Evolutionary conservation across 225 moss, liverwort and hornwort genomes (phyloP), one percentile per base, ranked within the genome.

Genomic region (Asterella californica): DNA sequence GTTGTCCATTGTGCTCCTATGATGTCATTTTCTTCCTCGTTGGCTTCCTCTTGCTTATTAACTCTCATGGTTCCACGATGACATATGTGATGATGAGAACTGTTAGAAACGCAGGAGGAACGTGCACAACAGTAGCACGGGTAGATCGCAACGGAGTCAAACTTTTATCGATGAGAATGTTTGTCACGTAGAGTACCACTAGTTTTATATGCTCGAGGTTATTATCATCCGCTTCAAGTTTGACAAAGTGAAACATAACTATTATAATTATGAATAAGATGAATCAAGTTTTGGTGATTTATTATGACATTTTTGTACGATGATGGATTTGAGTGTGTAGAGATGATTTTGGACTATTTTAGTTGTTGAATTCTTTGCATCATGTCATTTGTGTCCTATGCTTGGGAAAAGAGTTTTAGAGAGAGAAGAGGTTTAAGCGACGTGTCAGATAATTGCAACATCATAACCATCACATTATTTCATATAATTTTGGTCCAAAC

Each of bases 221-320:
- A 38, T 5, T 42, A 42, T 42, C 69, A 22, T 70, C 37, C 21
- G 38, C 37, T 22, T 37, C 38, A 32, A 70, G 33, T 19, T 70
- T 37, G 69, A 70, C 36, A 70, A 70, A 38, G 69, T 32, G 69
- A 70, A 70, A 70, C 69, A 37, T 70, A 70, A 18, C 33, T 70
- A 15, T 19, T 21, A 9, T 38, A 19, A 37, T 24, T 70, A 70
- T 37, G 69, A 70, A n/a, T 70, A 17, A 21, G 21, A 37, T 70
- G 69, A 70, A 37, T 42, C 17, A 37, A 30, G 22, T 59, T 24
- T 21, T 59, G 59, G 59, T 5, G 59, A 59, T 59, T 59, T 1
- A 2, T 59, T 19, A 6, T 59, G 18, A 3, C 57, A 4, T 19
- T 59, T 48, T 48, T 11, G 11, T 48, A 48, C 11, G 48, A 11